Conservation (phyloP, 2,329 filamentous ascomycete genomes). For the Clarireedia sp. region DNA sequence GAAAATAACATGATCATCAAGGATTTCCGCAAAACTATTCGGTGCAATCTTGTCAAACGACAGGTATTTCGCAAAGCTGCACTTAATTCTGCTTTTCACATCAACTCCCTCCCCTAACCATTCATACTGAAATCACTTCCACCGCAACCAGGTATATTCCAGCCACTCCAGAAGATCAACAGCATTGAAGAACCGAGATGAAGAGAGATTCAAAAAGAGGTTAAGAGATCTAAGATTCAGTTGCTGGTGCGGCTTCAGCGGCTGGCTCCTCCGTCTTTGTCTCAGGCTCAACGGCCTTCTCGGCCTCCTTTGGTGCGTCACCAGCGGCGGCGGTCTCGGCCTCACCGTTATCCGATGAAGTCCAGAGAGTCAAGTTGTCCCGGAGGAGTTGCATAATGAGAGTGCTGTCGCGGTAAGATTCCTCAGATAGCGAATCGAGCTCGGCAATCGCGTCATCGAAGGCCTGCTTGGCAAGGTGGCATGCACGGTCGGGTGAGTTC, state of each 20-base stretch:
- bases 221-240: slow-evolving; percentile 44
- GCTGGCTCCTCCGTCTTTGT: slow-evolving; percentile 32
- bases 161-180: slow-evolving; percentile 28
- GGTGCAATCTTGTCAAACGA: slow-evolving; percentile 28
- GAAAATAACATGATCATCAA: slow-evolving; percentile 30
- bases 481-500: slow-evolving; percentile 95
- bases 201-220: slow-evolving; percentile 29
- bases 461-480: slow-evolving; percentile 97
- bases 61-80: slow-evolving; percentile 24
- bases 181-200: slow-evolving; percentile 33
- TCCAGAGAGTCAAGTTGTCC: slow-evolving; percentile 98
- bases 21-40: slow-evolving; percentile 29
- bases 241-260: slow-evolving; percentile 33
- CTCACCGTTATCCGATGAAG: slow-evolving; percentile 83
- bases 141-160: slow-evolving; percentile 27
- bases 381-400: slow-evolving; percentile 98
- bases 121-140: slow-evolving; percentile 27
- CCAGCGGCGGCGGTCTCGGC: slow-evolving; percentile 53
- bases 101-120: slow-evolving; percentile 30
- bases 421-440: slow-evolving; percentile 94
- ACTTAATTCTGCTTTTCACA: slow-evolving; percentile 31
- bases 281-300: slow-evolving; percentile 41
- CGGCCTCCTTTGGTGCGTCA: slow-evolving; percentile 56
- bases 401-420: slow-evolving; percentile 98
- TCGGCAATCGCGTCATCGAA: slow-evolving; percentile 97